Percentiles rank a stretch among this genome's conserved stretches.
phyloP scores from a whole-genome alignment of 2,329 filamentous ascomycete genomes.

The Trichoderma pleuroti region DNA sequence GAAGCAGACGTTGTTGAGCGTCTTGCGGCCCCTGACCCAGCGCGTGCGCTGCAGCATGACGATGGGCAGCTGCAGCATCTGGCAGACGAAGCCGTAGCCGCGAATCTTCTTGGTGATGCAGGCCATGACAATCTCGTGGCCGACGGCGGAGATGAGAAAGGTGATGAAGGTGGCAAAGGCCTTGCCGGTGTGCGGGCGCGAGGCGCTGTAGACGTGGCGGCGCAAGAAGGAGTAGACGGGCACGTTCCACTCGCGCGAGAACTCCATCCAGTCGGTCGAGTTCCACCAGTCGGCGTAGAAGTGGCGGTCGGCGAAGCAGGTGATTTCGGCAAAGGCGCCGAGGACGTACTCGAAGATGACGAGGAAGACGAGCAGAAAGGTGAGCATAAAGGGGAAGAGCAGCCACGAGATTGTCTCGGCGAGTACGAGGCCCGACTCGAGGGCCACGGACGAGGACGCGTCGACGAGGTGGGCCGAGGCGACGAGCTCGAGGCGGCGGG shows the following conservation, averaged over 20 bases:
- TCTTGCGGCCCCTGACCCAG: slow-evolving; percentile 69
- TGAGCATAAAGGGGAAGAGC: slow-evolving; percentile 96
- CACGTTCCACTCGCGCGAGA: slow-evolving; percentile 95
- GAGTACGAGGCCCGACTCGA: slow-evolving; percentile 74
- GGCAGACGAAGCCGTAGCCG: slow-evolving; percentile 88
- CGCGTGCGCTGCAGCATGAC: slow-evolving; percentile 83
- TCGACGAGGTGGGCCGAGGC: slow-evolving; percentile 40
- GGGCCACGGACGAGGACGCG: slow-evolving; percentile 36
- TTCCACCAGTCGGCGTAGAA: slow-evolving; percentile 84
- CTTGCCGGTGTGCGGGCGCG: slow-evolving; percentile 70
- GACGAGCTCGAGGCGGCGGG: slow-evolving; percentile 45
- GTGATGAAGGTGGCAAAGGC: slow-evolving; percentile 81
- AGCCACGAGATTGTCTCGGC: slow-evolving; percentile 87
- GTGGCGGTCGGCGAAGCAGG: slow-evolving; percentile 85
- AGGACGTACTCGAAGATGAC: slow-evolving; percentile 98
- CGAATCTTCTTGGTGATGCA: slow-evolving; percentile 96
- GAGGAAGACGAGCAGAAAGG: slow-evolving; percentile 90
- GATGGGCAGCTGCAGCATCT: slow-evolving; percentile 96
- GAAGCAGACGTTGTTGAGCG: slow-evolving; percentile 85
- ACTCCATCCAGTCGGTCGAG: slow-evolving; percentile 88
- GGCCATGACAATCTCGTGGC: slow-evolving; percentile 94
- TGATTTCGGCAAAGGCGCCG: slow-evolving; percentile 92
- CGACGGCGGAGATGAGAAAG: slow-evolving; percentile 83
- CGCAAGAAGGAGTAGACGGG: slow-evolving; percentile 94
- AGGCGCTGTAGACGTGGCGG: slow-evolving; percentile 87